phyloP scores from a whole-genome alignment of 345 rosid genomes.

The Combretum micranthum region DNA sequence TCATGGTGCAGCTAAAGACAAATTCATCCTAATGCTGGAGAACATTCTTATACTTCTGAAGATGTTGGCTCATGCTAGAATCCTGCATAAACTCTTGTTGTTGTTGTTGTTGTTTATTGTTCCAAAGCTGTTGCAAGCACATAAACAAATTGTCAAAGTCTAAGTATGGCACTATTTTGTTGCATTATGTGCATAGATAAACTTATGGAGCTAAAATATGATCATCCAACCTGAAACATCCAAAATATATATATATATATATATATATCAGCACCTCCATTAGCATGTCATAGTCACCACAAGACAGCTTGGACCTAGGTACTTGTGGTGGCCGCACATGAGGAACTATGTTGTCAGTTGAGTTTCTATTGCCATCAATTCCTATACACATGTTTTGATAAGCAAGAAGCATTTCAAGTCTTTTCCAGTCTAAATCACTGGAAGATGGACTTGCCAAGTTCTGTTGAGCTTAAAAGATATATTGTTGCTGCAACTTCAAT shows the following conservation, averaged over 20 bases:
- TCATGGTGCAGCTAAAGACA: conserved; percentile 24
- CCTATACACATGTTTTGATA: conserved; percentile 32
- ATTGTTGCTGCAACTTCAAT: conserved; percentile 46
- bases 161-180: neutral
- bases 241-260: too few species aligned
- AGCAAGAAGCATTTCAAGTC: conserved; percentile 39
- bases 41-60: conserved; percentile 32
- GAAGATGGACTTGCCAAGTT: conserved; percentile 33
- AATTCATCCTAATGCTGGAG: conserved; percentile 40
- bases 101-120: conserved; percentile 28
- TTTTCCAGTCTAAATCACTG: conserved; percentile 43
- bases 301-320: conserved; percentile 26
- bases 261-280: conserved; percentile 28
- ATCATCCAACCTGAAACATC: neutral
- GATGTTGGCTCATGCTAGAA: conserved; percentile 38
- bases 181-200: neutral
- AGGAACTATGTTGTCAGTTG: conserved; percentile 30
- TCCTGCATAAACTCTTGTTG: conserved; percentile 30
- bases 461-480: conserved; percentile 49
- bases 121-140: conserved; percentile 35
- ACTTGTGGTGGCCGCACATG: conserved; percentile 32
- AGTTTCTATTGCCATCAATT: conserved; percentile 28
- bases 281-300: conserved; percentile 36
- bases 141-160: conserved; percentile 14
- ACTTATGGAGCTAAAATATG: neutral